These are phyloP conservation scores for Pythium biforme DNA, from an alignment of 352 stramenopile species.

Conservation along the genomic window DNA sequence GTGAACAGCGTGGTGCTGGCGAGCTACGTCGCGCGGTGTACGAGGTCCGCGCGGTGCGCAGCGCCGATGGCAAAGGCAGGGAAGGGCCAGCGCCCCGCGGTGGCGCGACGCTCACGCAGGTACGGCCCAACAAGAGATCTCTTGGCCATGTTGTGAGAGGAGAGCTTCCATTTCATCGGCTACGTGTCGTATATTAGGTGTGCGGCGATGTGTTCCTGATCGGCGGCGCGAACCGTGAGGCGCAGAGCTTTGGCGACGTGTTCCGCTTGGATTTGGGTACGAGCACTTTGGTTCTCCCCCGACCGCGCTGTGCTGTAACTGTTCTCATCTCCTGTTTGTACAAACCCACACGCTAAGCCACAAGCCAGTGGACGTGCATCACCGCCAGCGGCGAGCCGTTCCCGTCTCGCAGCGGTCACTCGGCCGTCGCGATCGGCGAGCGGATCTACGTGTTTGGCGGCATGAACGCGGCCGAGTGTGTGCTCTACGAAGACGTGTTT, in stretches of 20 bases:
- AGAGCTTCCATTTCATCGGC: not conserved
- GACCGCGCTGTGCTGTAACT: too few relatives aligned
- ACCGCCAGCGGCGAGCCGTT: constrained; percentile 16
- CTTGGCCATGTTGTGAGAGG: not conserved
- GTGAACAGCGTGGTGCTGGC: not conserved
- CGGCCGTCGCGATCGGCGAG: constrained; percentile 41
- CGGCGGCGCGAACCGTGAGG: constrained; percentile 55
- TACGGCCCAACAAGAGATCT: constrained; percentile 10
- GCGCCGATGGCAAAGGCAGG: not conserved
- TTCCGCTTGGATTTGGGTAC: constrained; percentile 55
- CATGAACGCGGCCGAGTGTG: constrained; percentile 37
- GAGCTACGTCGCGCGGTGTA: not conserved
- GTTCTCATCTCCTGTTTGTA: not conserved
- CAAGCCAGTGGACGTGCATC: not conserved
- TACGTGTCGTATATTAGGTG: constrained; percentile 16
- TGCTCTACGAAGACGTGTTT: constrained; percentile 58
- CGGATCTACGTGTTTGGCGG: constrained; percentile 62
- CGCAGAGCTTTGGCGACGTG: constrained; percentile 51
- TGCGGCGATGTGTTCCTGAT: constrained; percentile 54
- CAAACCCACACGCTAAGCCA: not conserved
- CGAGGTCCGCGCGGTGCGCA: not conserved
- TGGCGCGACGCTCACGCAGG: constrained; percentile 57
- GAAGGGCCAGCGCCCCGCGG: constrained; percentile 30
- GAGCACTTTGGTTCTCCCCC: too few relatives aligned
- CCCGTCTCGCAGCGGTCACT: constrained; percentile 60